Conservation (phyloP, 192 early-diverging fungal genomes). For the Podila minutissima region DNA sequence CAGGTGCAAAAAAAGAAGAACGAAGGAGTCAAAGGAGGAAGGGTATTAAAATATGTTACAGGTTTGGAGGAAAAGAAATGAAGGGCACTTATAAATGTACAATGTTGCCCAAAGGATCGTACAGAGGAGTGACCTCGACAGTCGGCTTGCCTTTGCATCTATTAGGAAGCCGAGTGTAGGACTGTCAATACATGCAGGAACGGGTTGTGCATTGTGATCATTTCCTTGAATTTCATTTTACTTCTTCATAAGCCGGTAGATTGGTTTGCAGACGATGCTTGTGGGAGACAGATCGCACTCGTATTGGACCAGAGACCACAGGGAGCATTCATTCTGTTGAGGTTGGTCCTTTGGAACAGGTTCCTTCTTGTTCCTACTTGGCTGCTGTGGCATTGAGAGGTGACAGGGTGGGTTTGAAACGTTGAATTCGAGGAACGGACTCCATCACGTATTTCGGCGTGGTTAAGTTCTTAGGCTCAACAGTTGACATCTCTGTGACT, state of each 20-base stretch:
- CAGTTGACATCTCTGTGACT: no score
- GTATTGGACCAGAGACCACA: constrained; percentile 46
- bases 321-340: constrained; percentile 18
- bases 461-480: neutral
- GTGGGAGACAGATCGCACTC: constrained; percentile 34
- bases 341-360: neutral
- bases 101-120: constrained; percentile 38
- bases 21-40: neutral
- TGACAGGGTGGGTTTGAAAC: neutral
- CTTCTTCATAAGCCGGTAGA: constrained; percentile 42
- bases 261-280: constrained; percentile 28
- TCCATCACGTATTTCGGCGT: neutral
- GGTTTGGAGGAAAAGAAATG: neutral
- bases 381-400: neutral
- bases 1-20: neutral
- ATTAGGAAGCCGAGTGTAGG: neutral
- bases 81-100: neutral
- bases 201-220: neutral
- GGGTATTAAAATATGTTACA: neutral
- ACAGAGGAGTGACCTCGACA: constrained; percentile 40
- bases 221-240: neutral
- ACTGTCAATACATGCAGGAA: neutral
- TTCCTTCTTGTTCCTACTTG: neutral
- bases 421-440: no score
- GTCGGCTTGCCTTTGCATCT: constrained; percentile 43